Evolutionary conservation across 2,329 filamentous ascomycete genomes (phyloP), one percentile per base, ranked within the genome.

Genomic region (Colletotrichum eleusines): DNA sequence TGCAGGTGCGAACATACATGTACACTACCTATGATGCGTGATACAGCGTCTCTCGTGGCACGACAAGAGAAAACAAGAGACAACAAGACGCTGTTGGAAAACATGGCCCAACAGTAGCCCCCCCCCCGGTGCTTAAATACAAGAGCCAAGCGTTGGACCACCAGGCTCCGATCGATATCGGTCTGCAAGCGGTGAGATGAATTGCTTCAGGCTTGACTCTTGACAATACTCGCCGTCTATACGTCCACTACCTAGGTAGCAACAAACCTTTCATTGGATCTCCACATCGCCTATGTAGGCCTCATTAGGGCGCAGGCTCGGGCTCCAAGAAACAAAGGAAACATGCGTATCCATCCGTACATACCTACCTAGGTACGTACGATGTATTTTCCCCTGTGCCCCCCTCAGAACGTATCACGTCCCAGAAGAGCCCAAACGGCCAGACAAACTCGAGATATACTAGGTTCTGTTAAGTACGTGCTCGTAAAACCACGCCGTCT

Each of bases 111-210:
- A 38, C 20, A 9, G 16, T 38, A 38, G 33, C 31, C 31, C n/a
- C 31, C 7, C 11, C 42, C 58, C 58, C 23, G 12, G 14, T 51
- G 31, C 59, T 23, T 28, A 23, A 38, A 23, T 38, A 33, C 20
- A 9, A 48, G n/a, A 4, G 33, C 16, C 31, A 35, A 35, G 59
- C 33, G 33, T 33, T 60, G 40, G 28, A n/a, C 57, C 42, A n/a
- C 28, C 26, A 59, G 57, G 31, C 26, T 40, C 26, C 31, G 44
- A 62, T 62, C 35, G 44, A 62, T 35, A 23, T 50, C 12, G 14
- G 14, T 35, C 9, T n/a, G n/a, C n/a, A n/a, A n/a, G n/a, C n/a
- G 16, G 40, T 3, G 40, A 18, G 16, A 12, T 1, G 6, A 1
- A 20, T 23, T n/a, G 11, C 18, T 23, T 18, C 2, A 16, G 51